Evolutionary conservation across 345 rosid species (phyloP), one percentile per base, ranked within the genome.

Genomic region (Ricinus communis): DNA sequence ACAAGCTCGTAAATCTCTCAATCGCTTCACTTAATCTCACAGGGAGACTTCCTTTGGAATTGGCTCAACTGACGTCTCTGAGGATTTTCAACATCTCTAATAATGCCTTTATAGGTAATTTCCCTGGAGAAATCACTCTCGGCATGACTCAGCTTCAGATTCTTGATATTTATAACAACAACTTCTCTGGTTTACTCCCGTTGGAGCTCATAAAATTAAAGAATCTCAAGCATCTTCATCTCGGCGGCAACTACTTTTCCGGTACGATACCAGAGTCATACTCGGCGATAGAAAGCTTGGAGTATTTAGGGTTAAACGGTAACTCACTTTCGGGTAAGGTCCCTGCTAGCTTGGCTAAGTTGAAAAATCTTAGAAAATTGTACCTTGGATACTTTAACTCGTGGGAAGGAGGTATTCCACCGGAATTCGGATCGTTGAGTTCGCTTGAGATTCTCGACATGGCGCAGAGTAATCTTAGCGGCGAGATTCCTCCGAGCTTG

Each of bases 201-300:
- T 36, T 8, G 30, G 84, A 90, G 81, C 49, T 94, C 14, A 77
- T 19, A 0, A 62, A 47, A 51, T 77, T 94, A 41, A 85, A 74
- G 79, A 85, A 85, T 53, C 87, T 94, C 0, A 86, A 76, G 80
- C 77, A 82, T 53, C 87, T 91, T 28, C 69, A 49, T 63, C 77
- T 91, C 5, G 97, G 89, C 5, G 98, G 98, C 7, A 94, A 94
- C 78, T 91, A 54, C 77, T 88, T 94, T 84, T 64, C 61, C 46
- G 97, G 98, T 15, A 78, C 70, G 66, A 87, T 91, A 47, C 98
- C 97, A 2, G 88, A 87, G 73, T 79, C 81, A 9, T 94, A 87
- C 69, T 83, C 90, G 18, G 91, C 88, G 53, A 83, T 91, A 43
- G 71, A 74, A 65, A 88, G 83, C 80, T 81, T 94, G 80, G 95